Evolutionary conservation across 179 eudicot genomes (phyloP), one percentile per base, ranked within the genome.

Genomic region (Sideroxylon spinosum): DNA sequence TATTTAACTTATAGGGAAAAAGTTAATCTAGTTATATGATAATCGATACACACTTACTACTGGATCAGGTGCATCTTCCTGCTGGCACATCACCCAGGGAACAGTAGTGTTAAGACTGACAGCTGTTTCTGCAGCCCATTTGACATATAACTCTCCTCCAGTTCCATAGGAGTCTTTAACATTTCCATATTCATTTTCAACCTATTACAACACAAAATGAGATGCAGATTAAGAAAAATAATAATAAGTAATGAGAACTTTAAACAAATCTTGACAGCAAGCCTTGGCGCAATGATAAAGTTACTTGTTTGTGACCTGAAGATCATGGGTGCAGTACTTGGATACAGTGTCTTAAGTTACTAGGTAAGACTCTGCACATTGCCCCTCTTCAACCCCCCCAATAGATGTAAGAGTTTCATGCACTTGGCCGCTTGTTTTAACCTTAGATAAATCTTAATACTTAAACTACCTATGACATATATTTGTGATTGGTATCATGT

Each of bases 41-140:
- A 57, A 52, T 29, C 4, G 3, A 1, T 3, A 37, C 44, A 37
- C 9, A 82, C 87, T 80, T 79, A 85, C 89, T 25, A 87, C 49
- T 23, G 90, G 85, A 74, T 87, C 88, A 37, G 88, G 88, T 48
- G 90, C 90, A 82, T 85, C 85, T 46, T 7, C 49, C 50, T 87
- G 90, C 61, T 20, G 44, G 23, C 90, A 87, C 90, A 87, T 87
- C 82, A 87, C 90, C 90, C 90, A 87, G 66, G 90, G 90, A 68
- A 87, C 86, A 59, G 81, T 52, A 23, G 85, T 87, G 61, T 87
- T 85, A 44, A 87, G 85, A 69, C 81, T 70, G 29, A 83, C 55
- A 55, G 90, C 90, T 8, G 82, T 85, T 85, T 85, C 81, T 19
- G 90, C 90, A 53, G 90, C 90, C 91, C 91, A 88, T 74, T 84